Conservation (phyloP, 2,329 filamentous ascomycete species). For the Exophiala phaeomuriformis region DNA sequence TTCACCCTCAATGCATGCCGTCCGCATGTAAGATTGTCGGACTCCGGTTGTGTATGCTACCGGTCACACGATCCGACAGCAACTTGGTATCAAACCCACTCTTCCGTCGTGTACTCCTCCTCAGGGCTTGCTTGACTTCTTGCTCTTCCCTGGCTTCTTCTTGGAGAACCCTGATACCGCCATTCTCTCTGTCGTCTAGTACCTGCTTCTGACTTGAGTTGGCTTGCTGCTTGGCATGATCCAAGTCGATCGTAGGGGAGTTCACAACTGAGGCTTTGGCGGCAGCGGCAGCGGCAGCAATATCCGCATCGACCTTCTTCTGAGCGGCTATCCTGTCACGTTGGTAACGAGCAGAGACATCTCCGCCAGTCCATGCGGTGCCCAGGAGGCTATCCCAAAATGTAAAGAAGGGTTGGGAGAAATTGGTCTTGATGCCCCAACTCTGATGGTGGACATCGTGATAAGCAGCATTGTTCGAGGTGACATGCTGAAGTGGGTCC, state of each 20-base stretch:
- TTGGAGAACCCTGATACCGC: constrained; percentile 33
- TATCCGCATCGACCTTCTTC: constrained; percentile 48
- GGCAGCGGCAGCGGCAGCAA: constrained; percentile 23
- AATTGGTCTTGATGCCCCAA: constrained; percentile 82
- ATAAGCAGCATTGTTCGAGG: constrained; percentile 91
- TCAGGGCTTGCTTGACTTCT: constrained; percentile 25
- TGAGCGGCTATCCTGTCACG: constrained; percentile 50
- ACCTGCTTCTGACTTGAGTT: constrained; percentile 36
- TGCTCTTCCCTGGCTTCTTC: constrained; percentile 39
- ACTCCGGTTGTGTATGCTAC: constrained; percentile 27
- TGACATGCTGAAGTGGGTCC: constrained; percentile 86
- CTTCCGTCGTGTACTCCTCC: constrained; percentile 27
- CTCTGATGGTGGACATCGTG: constrained; percentile 98
- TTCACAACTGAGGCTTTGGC: constrained; percentile 27
- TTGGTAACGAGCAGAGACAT: constrained; percentile 54
- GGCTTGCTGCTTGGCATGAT: constrained; percentile 35
- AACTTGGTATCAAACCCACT: constrained; percentile 29
- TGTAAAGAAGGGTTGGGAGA: constrained; percentile 60
- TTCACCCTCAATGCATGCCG: constrained; percentile 21
- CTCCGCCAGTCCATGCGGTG: constrained; percentile 73
- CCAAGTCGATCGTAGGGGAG: constrained; percentile 26
- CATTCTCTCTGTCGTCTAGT: constrained; percentile 34
- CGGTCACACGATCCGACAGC: constrained; percentile 29
- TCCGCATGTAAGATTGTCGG: constrained; percentile 26
- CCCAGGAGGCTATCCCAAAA: constrained; percentile 82